These are phyloP conservation scores for Sapria himalayana DNA, from an alignment of 345 rosid genomes.

Conservation along the genomic window DNA sequence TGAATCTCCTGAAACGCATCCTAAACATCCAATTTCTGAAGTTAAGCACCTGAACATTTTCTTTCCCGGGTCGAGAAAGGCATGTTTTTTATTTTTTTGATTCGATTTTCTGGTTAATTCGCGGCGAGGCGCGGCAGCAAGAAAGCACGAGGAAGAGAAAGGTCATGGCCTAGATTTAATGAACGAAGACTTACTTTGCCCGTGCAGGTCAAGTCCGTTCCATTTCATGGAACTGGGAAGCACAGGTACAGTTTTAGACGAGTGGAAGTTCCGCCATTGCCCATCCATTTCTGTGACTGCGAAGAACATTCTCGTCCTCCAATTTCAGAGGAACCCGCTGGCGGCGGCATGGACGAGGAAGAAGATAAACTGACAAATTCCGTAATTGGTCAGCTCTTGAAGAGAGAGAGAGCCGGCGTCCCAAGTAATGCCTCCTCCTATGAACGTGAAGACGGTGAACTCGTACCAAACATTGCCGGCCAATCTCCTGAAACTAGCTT, in stretches of 20 bases:
- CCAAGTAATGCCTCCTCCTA: too few species aligned
- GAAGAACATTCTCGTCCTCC: conserved; percentile 44
- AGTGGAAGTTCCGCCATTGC: conserved; percentile 27
- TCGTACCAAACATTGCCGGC: too few species aligned
- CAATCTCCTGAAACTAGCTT: too few species aligned
- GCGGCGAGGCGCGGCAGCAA: too few species aligned
- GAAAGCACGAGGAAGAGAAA: too few species aligned
- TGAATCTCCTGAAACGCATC: conserved; percentile 8
- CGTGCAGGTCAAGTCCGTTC: conserved; percentile 46
- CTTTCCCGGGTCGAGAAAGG: conserved; percentile 62
- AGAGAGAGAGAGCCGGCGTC: too few species aligned
- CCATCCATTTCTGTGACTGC: conserved; percentile 63
- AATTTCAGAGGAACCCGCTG: conserved; percentile 14
- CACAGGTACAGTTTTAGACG: conserved; percentile 79
- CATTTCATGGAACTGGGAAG: conserved; percentile 65
- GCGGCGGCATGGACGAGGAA: conserved; percentile 24
- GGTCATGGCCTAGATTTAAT: not conserved
- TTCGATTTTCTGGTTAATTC: not conserved
- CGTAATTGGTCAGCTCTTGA: conserved; percentile 52
- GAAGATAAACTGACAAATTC: conserved; percentile 55
- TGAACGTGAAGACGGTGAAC: too few species aligned
- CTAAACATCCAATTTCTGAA: conserved; percentile 7
- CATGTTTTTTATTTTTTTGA: not conserved
- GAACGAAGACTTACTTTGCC: conserved; percentile 3
- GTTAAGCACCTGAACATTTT: conserved; percentile 31